phyloP scores from a whole-genome alignment of 2,329 filamentous ascomycete genomes.

The Tolypocladium sp. region DNA sequence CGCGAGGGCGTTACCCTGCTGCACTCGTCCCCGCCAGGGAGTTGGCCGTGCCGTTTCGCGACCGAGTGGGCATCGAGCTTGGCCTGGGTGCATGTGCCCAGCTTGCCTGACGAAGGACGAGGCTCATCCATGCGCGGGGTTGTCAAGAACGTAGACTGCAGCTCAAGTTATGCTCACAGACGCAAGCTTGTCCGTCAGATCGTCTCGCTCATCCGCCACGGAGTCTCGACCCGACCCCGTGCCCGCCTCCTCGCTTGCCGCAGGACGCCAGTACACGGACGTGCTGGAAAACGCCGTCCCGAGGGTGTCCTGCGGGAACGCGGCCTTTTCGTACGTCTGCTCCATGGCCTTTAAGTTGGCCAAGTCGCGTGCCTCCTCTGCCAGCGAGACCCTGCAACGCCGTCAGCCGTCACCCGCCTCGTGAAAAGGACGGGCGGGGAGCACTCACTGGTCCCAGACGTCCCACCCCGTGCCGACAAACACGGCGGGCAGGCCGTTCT shows the following conservation, averaged over 20 bases:
- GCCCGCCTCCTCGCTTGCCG: background rate
- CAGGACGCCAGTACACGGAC: constrained; percentile 9
- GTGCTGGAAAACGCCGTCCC: constrained; percentile 11
- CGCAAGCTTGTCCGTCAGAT: background rate
- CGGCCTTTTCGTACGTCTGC: constrained; percentile 3
- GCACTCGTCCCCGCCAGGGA: too few relatives aligned
- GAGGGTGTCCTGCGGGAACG: constrained; percentile 8
- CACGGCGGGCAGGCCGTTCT: constrained; percentile 35
- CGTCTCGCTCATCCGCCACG: background rate
- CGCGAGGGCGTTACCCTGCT: too few relatives aligned
- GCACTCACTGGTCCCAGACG: constrained; percentile 41
- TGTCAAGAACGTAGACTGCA: too few relatives aligned
- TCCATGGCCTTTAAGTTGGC: constrained; percentile 7
- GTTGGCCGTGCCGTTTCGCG: too few relatives aligned
- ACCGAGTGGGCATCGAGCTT: too few relatives aligned
- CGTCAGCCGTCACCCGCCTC: too few relatives aligned
- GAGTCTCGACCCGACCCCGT: background rate
- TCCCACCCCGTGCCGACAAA: constrained; percentile 48
- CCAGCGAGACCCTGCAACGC: background rate
- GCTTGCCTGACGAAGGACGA: too few relatives aligned
- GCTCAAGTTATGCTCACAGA: background rate
- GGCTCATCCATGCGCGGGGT: too few relatives aligned
- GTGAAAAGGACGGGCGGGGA: too few relatives aligned
- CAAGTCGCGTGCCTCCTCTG: background rate
- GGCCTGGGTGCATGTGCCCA: too few relatives aligned